Base-by-base conservation (phyloP, 305 asterid species). In the Solanum hybrid region DNA sequence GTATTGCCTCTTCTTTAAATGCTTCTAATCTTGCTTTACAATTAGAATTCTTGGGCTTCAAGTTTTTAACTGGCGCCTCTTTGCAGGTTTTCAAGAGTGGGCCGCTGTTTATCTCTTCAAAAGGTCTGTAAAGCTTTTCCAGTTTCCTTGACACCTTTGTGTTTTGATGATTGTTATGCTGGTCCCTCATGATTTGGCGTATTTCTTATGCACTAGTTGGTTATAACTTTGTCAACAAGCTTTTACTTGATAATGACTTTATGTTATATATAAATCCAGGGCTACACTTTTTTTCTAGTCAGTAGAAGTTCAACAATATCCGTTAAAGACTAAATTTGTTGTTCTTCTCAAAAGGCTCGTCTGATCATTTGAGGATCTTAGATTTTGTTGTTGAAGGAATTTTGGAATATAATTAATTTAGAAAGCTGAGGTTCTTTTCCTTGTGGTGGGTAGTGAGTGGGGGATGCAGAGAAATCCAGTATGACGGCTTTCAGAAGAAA, bases 1-100 rank as follows among this genome's bases (percentile, higher is more conserved):
- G 64, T 24, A n/a, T 37, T 80, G n/a, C 34, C 20, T 79, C 61
- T 36, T 79, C 85, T 36, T 79, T 28, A 75, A 29, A 22, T 88
- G 8, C 86, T 78, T 88, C 86, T 76, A 64, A 46, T 88, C 57
- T 79, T 46, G 37, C 78, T 77, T 46, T 77, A 77, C 71, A 29
- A 33, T 46, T 80, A 31, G 73, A 80, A 11, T 4, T 86, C 20
- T 79, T 31, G n/a, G 77, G 67, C 76, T 80, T 87, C 39, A 31
- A 69, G 18, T 83, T 83, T 82, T 42, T 81, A 83, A 89, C 86
- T 90, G 85, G 89, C 81, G 87, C 78, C 90, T 40, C 7, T 42
- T 84, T 96, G 89, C 97, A 97, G 99, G 94, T 97, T 90, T 97
- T 97, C 98, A 97, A 96, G 96, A 97, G 99, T 80, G 99, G 99